A percentile compares a stretch with the other conserved stretches of the same genome.
phyloP scores from a whole-genome alignment of 164 flowering plant genomes.

The Macadamia tetraphylla region DNA sequence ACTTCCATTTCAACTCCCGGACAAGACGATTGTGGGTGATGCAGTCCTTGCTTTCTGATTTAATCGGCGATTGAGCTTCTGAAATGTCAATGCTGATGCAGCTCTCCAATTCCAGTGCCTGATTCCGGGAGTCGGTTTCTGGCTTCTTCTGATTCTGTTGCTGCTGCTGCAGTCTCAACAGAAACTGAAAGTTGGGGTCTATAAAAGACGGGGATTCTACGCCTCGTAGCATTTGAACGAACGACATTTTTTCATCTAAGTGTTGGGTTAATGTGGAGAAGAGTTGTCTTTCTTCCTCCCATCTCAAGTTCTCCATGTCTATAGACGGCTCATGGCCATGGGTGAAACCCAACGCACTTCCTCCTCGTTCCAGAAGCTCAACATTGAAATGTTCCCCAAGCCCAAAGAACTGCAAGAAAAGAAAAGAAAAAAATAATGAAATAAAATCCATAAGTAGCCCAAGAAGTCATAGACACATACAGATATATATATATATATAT shows the following conservation, averaged over 20 bases:
- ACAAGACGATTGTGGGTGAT: constrained; percentile 3
- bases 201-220: constrained; percentile 25
- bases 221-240: constrained; percentile 54
- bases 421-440: too few species aligned
- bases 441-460: too few species aligned
- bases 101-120: constrained; percentile 37
- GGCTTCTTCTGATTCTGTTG: constrained; percentile 6
- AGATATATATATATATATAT: too few species aligned
- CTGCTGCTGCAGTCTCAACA: constrained; percentile 37
- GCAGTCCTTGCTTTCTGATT: constrained; percentile 24
- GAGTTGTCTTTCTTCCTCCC: constrained; percentile 19
- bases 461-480: too few species aligned
- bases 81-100: constrained; percentile 35
- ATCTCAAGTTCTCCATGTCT: constrained; percentile 15
- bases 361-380: constrained; percentile 27
- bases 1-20: constrained; percentile 1
- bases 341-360: constrained; percentile 12
- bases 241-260: constrained; percentile 42
- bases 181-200: constrained; percentile 41
- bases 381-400: constrained; percentile 32
- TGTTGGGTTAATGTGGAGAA: constrained; percentile 8
- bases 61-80: constrained; percentile 35
- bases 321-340: constrained; percentile 16
- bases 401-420: constrained; percentile 24
- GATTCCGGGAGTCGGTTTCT: constrained; percentile 10